Percentiles rank a stretch among this genome's conserved stretches.
These are phyloP conservation scores for Dacryopinax spathularia DNA, from an alignment of 768 basidiomycete species.

Conservation along the genomic window DNA sequence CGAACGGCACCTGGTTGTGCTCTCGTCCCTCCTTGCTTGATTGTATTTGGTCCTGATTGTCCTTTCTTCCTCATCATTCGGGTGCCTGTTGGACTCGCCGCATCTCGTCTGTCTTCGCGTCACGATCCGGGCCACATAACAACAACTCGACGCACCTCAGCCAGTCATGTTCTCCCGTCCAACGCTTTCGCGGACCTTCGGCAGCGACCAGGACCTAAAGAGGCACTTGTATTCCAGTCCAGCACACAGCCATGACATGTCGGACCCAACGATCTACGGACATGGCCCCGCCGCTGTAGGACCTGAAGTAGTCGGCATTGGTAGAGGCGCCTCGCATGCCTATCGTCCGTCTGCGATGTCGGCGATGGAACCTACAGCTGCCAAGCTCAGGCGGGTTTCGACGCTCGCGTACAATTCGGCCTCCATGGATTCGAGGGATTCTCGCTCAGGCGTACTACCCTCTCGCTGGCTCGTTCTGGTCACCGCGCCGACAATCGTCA, in stretches of 20 bases:
- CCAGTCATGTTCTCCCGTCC: neutral
- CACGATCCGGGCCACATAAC: neutral
- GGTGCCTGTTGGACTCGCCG: neutral
- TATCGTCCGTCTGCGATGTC: neutral
- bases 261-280: neutral
- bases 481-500: neutral
- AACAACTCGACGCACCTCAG: neutral
- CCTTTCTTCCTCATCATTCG: neutral
- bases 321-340: neutral
- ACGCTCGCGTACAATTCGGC: neutral
- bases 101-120: neutral
- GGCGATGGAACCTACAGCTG: neutral
- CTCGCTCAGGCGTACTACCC: neutral
- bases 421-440: neutral
- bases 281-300: neutral
- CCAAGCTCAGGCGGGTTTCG: neutral
- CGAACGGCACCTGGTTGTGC: conserved; percentile 2
- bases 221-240: neutral
- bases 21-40: neutral
- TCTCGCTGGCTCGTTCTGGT: conserved; percentile 1
- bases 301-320: neutral
- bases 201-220: conserved; percentile 3
- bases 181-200: neutral
- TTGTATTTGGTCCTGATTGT: neutral
- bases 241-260: neutral